Conservation (phyloP, 768 basidiomycete genomes). For the Lactarius sp. region DNA sequence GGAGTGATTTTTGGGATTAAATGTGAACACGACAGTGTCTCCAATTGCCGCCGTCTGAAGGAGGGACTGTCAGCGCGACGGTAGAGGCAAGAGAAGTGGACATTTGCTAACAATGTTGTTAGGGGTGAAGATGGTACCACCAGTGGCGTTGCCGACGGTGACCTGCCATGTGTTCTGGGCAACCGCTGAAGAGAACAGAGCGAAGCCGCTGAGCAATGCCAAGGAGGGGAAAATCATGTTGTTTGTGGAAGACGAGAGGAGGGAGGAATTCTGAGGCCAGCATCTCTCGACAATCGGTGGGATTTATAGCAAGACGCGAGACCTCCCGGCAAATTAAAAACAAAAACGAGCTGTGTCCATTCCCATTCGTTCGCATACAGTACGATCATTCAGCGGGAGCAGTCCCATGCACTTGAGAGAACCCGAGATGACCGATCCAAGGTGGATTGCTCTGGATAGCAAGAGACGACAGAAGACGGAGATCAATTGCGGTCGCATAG, state of each 20-base stretch:
- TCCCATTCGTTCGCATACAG: too few species aligned
- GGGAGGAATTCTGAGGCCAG: not conserved
- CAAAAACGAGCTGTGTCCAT: too few species aligned
- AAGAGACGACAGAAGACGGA: too few species aligned
- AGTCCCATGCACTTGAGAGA: not conserved
- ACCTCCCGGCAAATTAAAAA: too few species aligned
- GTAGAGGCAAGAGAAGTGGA: too few species aligned
- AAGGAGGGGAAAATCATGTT: conserved; percentile 1
- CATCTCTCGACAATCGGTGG: not conserved
- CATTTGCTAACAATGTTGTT: conserved; percentile 6
- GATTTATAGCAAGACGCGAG: not conserved
- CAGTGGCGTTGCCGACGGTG: conserved; percentile 12
- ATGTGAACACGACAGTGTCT: conserved; percentile 29
- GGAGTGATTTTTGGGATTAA: conserved; percentile 31
- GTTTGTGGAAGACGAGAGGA: not conserved
- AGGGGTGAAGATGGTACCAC: conserved; percentile 4
- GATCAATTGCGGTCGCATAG: too few species aligned
- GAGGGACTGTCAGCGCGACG: not conserved
- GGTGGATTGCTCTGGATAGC: too few species aligned
- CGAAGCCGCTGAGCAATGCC: not conserved
- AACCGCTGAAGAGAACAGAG: conserved; percentile 5
- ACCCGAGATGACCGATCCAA: not conserved
- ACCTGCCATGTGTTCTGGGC: not conserved
- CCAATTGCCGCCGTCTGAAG: conserved; percentile 22
- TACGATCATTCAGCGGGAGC: not conserved